phyloP scores from a whole-genome alignment of 495 filamentous ascomycete genomes.

The Terfezia claveryi region DNA sequence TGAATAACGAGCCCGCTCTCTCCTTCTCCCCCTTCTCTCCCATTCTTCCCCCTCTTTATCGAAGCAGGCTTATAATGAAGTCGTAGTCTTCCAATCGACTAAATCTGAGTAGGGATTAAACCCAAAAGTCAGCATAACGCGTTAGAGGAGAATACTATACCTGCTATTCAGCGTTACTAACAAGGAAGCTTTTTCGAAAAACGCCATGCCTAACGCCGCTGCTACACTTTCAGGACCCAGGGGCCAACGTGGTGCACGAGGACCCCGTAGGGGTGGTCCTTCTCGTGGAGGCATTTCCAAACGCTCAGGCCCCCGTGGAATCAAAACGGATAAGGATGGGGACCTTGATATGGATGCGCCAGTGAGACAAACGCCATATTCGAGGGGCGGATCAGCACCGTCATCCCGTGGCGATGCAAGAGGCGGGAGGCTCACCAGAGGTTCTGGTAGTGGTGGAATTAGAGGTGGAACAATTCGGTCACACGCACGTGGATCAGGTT shows the following conservation, averaged over 20 bases:
- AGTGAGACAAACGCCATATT: conserved; percentile 9
- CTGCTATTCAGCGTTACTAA: too few species aligned
- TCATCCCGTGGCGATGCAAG: conserved; percentile 1
- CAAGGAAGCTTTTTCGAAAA: too few species aligned
- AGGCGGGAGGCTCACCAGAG: conserved; percentile 21
- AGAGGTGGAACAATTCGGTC: conserved; percentile 8
- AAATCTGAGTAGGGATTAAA: neutral
- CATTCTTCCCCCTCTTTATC: neutral
- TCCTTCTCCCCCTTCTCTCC: neutral
- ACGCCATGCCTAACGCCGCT: neutral
- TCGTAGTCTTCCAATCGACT: neutral
- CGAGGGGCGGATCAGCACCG: conserved; percentile 18
- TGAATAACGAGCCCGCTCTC: neutral
- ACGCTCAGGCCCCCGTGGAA: conserved; percentile 26
- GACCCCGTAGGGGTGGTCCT: neutral
- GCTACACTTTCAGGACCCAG: neutral
- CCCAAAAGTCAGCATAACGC: neutral
- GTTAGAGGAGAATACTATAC: neutral
- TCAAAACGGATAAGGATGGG: conserved; percentile 51
- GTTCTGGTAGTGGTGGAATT: conserved; percentile 20
- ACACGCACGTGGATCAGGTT: conserved; percentile 10
- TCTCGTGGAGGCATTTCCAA: conserved; percentile 51
- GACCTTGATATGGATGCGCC: conserved; percentile 56
- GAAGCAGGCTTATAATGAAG: neutral
- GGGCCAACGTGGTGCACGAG: neutral